phyloP scores from a whole-genome alignment of 495 filamentous ascomycete species.

The Aspergillus heteromorphus region DNA sequence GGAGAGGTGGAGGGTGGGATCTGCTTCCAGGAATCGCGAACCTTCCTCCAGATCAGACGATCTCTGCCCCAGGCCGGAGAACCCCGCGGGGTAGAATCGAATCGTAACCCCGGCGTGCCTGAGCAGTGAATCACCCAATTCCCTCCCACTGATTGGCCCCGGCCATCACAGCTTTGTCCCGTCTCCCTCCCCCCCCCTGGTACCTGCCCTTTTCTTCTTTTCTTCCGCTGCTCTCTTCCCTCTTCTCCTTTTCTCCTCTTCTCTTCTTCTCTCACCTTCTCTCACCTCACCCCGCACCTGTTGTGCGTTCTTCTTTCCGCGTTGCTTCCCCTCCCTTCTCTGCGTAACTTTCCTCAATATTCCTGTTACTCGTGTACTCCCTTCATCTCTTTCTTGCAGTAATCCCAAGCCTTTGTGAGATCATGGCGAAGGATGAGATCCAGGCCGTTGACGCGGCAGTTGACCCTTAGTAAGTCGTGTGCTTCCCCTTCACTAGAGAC shows the following conservation, averaged over 20 bases:
- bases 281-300: not conserved
- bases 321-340: not conserved
- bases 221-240: not conserved
- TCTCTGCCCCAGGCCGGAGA: too few relatives aligned
- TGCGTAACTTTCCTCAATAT: not conserved
- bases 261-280: not conserved
- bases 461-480: not conserved
- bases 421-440: slow-evolving; percentile 1
- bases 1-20: too few relatives aligned
- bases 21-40: too few relatives aligned
- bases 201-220: not conserved
- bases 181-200: not conserved
- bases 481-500: not conserved
- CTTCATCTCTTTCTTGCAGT: not conserved
- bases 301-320: not conserved
- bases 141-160: not conserved
- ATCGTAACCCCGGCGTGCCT: too few relatives aligned
- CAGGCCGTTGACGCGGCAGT: not conserved
- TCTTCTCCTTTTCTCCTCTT: not conserved
- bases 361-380: not conserved
- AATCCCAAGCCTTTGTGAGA: not conserved
- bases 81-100: too few relatives aligned
- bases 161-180: not conserved
- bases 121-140: too few relatives aligned
- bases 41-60: too few relatives aligned